Base-by-base conservation (phyloP, 345 rosid genomes). In the Rhizophora mangle region DNA sequence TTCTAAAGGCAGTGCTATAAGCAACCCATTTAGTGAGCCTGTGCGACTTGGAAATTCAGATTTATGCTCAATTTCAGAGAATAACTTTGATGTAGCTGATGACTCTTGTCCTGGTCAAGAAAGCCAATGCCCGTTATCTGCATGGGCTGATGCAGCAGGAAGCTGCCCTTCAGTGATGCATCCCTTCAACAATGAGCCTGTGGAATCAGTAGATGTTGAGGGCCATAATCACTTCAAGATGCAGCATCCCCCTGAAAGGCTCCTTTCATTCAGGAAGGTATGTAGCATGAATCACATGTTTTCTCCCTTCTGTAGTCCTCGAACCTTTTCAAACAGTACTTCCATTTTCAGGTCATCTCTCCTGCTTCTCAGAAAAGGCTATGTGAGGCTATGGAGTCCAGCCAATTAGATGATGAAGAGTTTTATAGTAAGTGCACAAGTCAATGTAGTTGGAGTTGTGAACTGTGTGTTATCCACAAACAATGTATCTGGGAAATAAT, bases 331-430 rank as follows among this genome's bases (percentile, higher is more conserved):
- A 16, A 32, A 11, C 18, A 16, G 39, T 74, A 37, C 37, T 60
- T 73, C 53, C 36, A 65, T 37, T 81, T 81, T 71, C 95, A 91
- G 98, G 80, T 70, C 70, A 87, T 94, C 72, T 94, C 98, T 74
- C 96, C 97, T 29, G 70, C 76, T 60, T 85, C 96, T 51, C 98
- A 84, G 81, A 85, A 83, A 63, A 80, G 78, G 76, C 88, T 94
- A 59, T 59, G 88, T 63, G 80, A 86, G 71, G 89, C 92, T 68
- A 74, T 89, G 89, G 83, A 88, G 68, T 78, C 75, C 43, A 54
- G 66, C 1, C 82, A 74, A 59, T 70, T 83, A 59, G 80, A 75
- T 19, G 83, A 82, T 32, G 84, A 84, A 54, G 83, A 67, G 59
- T 70, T 63, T 70, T 76, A 76, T 63, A 72, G 92, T 94, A 86